Evolutionary conservation across 345 rosid species (phyloP).

Genomic region (Salix purpurea): DNA sequence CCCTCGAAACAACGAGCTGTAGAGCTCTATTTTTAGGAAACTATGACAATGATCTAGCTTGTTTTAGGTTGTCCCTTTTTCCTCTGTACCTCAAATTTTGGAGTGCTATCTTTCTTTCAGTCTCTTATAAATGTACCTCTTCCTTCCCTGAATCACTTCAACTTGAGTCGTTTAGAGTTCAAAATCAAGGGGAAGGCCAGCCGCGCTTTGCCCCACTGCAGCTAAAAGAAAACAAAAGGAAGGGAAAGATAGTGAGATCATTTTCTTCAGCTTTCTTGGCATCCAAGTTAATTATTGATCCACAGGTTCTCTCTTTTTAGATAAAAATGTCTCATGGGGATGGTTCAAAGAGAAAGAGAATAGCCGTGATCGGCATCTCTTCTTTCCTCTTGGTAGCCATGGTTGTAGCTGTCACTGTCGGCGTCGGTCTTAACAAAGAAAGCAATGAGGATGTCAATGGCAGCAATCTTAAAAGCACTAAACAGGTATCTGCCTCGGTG

Average conservation of each 20-base stretch:
- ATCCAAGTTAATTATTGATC: neutral
- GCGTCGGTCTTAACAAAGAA: slow-evolving; percentile 18
- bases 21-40: neutral
- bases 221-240: neutral
- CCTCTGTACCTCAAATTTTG: slow-evolving; percentile 10
- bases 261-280: neutral
- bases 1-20: neutral
- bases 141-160: neutral
- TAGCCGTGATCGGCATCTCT: slow-evolving; percentile 35
- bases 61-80: neutral
- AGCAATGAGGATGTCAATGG: neutral
- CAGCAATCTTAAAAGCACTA: neutral
- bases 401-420: slow-evolving; percentile 49
- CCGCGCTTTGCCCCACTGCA: neutral
- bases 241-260: neutral
- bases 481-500: slow-evolving; percentile 32
- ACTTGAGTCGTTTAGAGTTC: neutral
- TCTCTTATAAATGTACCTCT: neutral
- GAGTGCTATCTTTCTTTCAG: neutral
- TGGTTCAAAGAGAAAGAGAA: slow-evolving; percentile 29
- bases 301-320: too few relatives aligned
- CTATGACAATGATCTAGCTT: slow-evolving; percentile 3
- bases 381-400: slow-evolving; percentile 43
- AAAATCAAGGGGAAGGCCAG: neutral
- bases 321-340: slow-evolving; percentile 4